Percentiles rank a stretch among this genome's conserved stretches.
phyloP scores from a whole-genome alignment of 2,329 filamentous ascomycete genomes.

The Nothomitra cinnamomea region DNA sequence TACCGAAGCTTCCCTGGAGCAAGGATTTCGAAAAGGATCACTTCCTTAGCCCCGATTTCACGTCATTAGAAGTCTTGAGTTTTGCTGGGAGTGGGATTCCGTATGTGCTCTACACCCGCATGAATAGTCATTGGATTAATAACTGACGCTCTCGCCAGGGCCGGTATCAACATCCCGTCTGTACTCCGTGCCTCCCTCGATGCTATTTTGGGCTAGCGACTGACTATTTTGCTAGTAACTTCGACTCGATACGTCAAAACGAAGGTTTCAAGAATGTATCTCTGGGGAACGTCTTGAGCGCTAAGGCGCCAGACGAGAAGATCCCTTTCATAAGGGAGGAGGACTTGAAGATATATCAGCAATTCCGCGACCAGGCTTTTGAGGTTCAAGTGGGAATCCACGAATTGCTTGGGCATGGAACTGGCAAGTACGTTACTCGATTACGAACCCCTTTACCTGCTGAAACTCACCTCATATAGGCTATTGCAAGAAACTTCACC shows the following conservation, averaged over 20 bases:
- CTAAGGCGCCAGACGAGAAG: conserved; percentile 81
- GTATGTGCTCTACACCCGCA: conserved; percentile 40
- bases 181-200: conserved; percentile 20
- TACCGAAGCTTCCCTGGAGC: conserved; percentile 78
- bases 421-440: conserved; percentile 42
- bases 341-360: conserved; percentile 63
- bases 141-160: not conserved
- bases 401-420: conserved; percentile 80
- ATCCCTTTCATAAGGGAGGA: conserved; percentile 74
- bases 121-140: conserved; percentile 36
- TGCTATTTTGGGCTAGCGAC: not conserved
- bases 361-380: conserved; percentile 74
- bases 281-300: conserved; percentile 79
- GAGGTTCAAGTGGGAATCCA: conserved; percentile 95
- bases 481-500: conserved; percentile 75
- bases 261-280: conserved; percentile 57
- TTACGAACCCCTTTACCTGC: too few species aligned
- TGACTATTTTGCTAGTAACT: conserved; percentile 21
- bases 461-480: conserved; percentile 7
- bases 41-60: conserved; percentile 91
- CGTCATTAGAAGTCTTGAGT: conserved; percentile 76
- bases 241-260: conserved; percentile 41
- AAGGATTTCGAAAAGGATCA: conserved; percentile 89
- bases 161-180: conserved; percentile 46
- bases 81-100: conserved; percentile 52